Evolutionary conservation across 2,329 filamentous ascomycete species (phyloP), one percentile per base, ranked within the genome.

Genomic region (Cladosporium cucumerinum): DNA sequence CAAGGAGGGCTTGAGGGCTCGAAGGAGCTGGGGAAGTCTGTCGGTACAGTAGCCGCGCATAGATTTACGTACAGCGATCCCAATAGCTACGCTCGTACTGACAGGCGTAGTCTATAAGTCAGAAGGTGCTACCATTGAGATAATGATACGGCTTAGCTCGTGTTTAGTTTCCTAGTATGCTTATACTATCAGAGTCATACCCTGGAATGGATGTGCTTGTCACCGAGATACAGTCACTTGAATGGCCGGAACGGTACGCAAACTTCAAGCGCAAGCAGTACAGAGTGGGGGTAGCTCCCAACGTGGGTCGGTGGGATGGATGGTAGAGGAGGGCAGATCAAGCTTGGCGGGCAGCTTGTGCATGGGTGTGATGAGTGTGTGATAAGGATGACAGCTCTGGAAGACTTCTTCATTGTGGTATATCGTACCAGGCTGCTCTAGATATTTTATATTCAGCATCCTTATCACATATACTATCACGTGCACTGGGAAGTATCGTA

Each of bases 291-390:
- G 18, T 23, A 26, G 25, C 28, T 26, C 26, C 3, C 49, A 26
- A 12, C 49, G 26, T 30, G 48, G 51, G 16, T 30, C 25, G 28
- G 26, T 54, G 51, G 51, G 39, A 46, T 52, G 49, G 26, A 16
- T 54, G 26, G 8, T 54, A 14, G 49, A n/a, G 51, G 26, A 54
- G 26, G 51, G 51, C 51, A 28, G 51, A n/a, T n/a, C 51, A 21
- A 30, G 51, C 51, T 54, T 54, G 51, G 51, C 51, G 51, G 51
- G 51, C 51, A 30, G 28, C 39, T 46, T 46, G 39, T 46, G 39
- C 36, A 43, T 8, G 6, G 14, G n/a, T 23, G 39, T 46, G 39
- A 46, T 46, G 39, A 21, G 39, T 21, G 39, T 8, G 39, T 46
- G 39, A 46, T 46, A 46, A 21, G n/a, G 39, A 46, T 5, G 39